A percentile compares a stretch with the other conserved stretches of the same genome.
These are phyloP conservation scores for Oidiodendron maius DNA, from an alignment of 495 filamentous ascomycete species.

Conservation along the genomic window DNA sequence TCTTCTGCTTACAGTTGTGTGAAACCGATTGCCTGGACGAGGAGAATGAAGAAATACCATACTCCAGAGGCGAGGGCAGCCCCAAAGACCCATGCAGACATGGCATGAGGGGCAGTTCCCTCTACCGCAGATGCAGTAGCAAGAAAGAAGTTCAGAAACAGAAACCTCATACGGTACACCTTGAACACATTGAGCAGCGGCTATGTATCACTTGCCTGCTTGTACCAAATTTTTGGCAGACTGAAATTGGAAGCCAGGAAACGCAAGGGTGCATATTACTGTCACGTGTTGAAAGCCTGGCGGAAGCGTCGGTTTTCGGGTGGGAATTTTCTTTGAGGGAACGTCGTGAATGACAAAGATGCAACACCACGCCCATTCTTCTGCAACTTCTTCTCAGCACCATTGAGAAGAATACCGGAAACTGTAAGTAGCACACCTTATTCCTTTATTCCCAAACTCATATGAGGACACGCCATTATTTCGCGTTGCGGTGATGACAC, in stretches of 20 bases:
- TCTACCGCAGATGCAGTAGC: conserved; percentile 14
- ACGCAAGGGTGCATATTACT: too few relatives aligned
- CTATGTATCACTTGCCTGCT: too few relatives aligned
- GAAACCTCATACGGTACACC: conserved; percentile 7
- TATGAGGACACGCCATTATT: neutral
- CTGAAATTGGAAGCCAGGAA: too few relatives aligned
- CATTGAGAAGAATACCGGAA: conserved; percentile 9
- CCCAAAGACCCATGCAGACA: conserved; percentile 33
- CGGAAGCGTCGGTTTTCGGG: too few relatives aligned
- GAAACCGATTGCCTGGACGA: conserved; percentile 45
- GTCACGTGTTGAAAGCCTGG: too few relatives aligned
- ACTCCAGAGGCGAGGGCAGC: conserved; percentile 37
- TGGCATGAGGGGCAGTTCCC: conserved; percentile 3
- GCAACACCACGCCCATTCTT: neutral
- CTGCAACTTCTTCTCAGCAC: conserved; percentile 6
- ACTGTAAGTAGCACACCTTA: conserved; percentile 20
- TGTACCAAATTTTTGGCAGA: too few relatives aligned
- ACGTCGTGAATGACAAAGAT: too few relatives aligned
- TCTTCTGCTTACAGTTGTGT: conserved; percentile 39
- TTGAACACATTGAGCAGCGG: too few relatives aligned
- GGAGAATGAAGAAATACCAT: conserved; percentile 43
- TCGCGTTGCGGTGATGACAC: conserved; percentile 52
- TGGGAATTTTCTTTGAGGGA: too few relatives aligned
- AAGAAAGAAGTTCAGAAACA: neutral
- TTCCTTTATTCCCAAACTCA: conserved; percentile 10